Percentiles rank a stretch among this genome's conserved stretches.
phyloP scores from a whole-genome alignment of 495 filamentous ascomycete species.

The Glonium stellatum region DNA sequence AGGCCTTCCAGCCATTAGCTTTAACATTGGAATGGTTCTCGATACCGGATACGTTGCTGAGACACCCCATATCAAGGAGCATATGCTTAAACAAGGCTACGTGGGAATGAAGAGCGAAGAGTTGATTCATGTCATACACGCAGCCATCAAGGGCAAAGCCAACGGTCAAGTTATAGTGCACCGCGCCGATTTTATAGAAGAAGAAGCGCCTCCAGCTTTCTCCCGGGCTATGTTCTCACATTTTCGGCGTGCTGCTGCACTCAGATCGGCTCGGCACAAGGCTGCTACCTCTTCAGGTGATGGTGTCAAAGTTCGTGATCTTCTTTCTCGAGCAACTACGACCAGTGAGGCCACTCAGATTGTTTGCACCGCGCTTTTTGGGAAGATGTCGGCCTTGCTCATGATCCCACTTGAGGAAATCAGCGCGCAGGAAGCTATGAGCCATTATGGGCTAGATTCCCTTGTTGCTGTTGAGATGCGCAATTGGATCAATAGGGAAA shows the following conservation, averaged over 20 bases:
- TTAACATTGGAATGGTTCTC: background rate
- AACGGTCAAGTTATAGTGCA: background rate
- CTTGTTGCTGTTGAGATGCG: background rate
- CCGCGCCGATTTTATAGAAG: background rate
- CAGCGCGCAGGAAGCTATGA: background rate
- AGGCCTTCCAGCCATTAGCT: background rate
- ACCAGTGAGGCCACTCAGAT: background rate
- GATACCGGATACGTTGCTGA: background rate
- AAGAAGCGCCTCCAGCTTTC: background rate
- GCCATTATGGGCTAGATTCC: background rate
- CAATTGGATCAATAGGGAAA: background rate
- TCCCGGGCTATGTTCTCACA: background rate
- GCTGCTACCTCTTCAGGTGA: background rate
- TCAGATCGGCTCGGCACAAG: background rate
- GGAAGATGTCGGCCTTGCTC: background rate
- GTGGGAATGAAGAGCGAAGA: background rate
- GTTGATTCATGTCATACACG: background rate
- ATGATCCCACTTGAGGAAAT: background rate
- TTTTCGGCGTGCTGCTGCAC: background rate
- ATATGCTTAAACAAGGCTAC: background rate
- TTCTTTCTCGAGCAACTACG: background rate
- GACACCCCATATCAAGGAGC: background rate
- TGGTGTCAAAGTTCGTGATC: background rate
- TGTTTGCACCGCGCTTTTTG: background rate
- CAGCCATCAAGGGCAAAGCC: background rate